Conservation (phyloP, 2,329 filamentous ascomycete species). For the Phialocephala subalpina region DNA sequence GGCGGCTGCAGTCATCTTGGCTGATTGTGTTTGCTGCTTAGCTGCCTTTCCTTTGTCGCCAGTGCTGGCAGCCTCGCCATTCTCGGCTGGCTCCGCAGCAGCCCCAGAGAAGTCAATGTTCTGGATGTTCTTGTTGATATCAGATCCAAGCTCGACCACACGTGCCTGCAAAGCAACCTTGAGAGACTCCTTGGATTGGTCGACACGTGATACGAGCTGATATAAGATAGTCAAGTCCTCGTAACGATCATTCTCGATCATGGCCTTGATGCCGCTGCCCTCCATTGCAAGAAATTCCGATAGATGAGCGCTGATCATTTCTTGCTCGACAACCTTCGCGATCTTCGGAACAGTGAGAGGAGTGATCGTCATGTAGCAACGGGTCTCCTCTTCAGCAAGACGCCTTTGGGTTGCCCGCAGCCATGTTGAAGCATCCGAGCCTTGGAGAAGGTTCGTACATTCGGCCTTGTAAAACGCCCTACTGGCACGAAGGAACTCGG, state of each 20-base stretch:
- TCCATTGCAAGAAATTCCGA: slow-evolving; percentile 86
- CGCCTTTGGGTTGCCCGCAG: slow-evolving; percentile 78
- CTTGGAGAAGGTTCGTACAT: slow-evolving; percentile 75
- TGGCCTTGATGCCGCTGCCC: slow-evolving; percentile 81
- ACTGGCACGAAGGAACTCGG: slow-evolving; percentile 76
- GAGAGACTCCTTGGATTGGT: slow-evolving; percentile 74
- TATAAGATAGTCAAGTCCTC: slow-evolving; percentile 85
- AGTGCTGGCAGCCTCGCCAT: slow-evolving; percentile 58
- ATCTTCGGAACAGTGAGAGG: slow-evolving; percentile 77
- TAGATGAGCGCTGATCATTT: slow-evolving; percentile 81
- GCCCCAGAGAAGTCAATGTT: slow-evolving; percentile 58
- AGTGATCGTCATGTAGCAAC: slow-evolving; percentile 85
- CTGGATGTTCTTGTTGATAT: slow-evolving; percentile 77
- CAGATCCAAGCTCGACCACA: slow-evolving; percentile 80
- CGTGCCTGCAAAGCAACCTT: slow-evolving; percentile 76
- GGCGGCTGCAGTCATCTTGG: slow-evolving; percentile 84
- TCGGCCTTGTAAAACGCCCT: slow-evolving; percentile 78
- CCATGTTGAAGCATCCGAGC: slow-evolving; percentile 84
- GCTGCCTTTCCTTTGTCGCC: slow-evolving; percentile 57
- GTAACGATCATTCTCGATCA: slow-evolving; percentile 89
- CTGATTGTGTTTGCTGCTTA: slow-evolving; percentile 63
- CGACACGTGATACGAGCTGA: slow-evolving; percentile 78
- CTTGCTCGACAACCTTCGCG: slow-evolving; percentile 77
- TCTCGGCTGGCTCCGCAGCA: slow-evolving; percentile 53
- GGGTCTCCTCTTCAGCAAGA: slow-evolving; percentile 80